Evolutionary conservation across 2,329 filamentous ascomycete species (phyloP), one percentile per base, ranked within the genome.

Genomic region (Leptographium galeiforme): DNA sequence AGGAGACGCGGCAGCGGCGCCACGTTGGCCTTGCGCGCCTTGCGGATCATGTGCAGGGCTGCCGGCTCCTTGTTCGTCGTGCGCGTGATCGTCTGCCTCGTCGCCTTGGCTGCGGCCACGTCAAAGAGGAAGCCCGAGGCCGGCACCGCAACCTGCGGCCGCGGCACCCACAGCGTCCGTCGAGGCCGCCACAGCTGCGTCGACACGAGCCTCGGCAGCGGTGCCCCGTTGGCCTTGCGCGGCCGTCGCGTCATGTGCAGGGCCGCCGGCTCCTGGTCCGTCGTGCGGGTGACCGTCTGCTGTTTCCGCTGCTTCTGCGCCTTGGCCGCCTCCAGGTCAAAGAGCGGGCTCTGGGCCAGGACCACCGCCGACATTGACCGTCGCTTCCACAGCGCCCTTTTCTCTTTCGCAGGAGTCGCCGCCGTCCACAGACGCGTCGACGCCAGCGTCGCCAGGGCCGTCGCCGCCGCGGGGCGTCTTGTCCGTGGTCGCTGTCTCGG

Each of bases 381-480:
- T 1, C 16, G 46, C 18, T 14, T 10, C 52, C 52, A 54, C 14
- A 54, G 52, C 19, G 19, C n/a, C n/a, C n/a, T n/a, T n/a, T n/a
- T n/a, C n/a, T n/a, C n/a, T n/a, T n/a, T n/a, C n/a, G n/a, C n/a
- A n/a, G n/a, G n/a, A n/a, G n/a, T n/a, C n/a, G n/a, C 12, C 12
- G 55, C 54, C 1, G 56, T 43, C 66, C 67, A 66, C 11, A 67
- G 60, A 18, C 50, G 50, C 6, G 57, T 56, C 14, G 64, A 66
- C 7, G 55, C 53, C 36, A 66, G 56, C 25, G 50, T 51, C 32
- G 61, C 64, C 41, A 66, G 56, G 36, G 64, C 59, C 55, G 60
- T 58, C 48, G 57, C 58, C 19, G 50, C 54, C 7, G 55, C 50
- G 10, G 64, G 64, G 25, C 62, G 56, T n/a, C n/a, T n/a, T 50